Evolutionary conservation across 176 grass and related monocot genomes (phyloP).

Genomic region (Zizania latifolia): DNA sequence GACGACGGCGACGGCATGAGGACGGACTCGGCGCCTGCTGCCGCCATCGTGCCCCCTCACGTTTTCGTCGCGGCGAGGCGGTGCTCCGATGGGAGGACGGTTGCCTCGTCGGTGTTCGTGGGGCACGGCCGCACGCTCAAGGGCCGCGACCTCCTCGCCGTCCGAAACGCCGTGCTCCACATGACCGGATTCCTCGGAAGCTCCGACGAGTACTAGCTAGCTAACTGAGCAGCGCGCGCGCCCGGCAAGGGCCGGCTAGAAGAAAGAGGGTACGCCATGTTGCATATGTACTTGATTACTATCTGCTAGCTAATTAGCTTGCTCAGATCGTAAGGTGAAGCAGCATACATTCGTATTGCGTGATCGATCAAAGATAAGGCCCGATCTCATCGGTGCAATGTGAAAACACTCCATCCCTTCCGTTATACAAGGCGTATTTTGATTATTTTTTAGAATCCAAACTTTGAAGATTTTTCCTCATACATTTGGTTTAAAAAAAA

Average conservation of each 20-base stretch:
- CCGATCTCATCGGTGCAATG: neutral
- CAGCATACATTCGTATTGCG: no score
- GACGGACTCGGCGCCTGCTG: neutral
- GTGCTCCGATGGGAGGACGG: neutral
- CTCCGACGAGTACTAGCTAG: conserved; percentile 10
- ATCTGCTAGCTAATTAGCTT: neutral
- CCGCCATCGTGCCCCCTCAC: conserved; percentile 38
- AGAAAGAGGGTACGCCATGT: no score
- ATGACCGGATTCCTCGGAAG: conserved; percentile 44
- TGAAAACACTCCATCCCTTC: no score
- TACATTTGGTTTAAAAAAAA: no score
- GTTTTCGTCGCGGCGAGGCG: conserved; percentile 21
- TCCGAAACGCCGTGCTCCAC: conserved; percentile 39
- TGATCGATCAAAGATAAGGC: neutral
- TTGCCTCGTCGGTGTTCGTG: conserved; percentile 35
- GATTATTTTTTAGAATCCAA: no score
- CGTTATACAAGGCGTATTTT: no score
- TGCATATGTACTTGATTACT: neutral
- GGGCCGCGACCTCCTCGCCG: conserved; percentile 39
- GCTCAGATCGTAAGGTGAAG: neutral
- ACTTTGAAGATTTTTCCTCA: no score
- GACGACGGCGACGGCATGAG: neutral
- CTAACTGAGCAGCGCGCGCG: neutral
- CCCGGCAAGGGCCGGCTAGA: no score
- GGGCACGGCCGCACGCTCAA: conserved; percentile 51